Evolutionary conservation across 169 alveolate species (phyloP).

Genomic region (Nephromyces sp.): DNA sequence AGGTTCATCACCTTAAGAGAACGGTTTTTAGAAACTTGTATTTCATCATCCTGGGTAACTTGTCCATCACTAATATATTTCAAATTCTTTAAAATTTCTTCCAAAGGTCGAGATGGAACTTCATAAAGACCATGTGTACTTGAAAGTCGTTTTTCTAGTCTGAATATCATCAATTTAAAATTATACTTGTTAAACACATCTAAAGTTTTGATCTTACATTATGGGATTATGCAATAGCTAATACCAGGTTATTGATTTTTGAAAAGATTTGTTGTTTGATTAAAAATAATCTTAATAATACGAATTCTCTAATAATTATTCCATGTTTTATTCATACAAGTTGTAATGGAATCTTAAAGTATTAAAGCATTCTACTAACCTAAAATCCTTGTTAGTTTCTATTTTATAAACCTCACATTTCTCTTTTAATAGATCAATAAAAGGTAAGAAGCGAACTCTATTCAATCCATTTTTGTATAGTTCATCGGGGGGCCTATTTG

Average conservation of each 20-base stretch:
- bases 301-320: too few species aligned
- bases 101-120: neutral
- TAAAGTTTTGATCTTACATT: too few species aligned
- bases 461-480: constrained; percentile 64
- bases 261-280: too few species aligned
- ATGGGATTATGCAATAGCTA: too few species aligned
- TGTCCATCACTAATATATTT: neutral
- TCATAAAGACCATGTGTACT: constrained; percentile 5
- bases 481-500: constrained; percentile 75
- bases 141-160: neutral
- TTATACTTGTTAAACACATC: neutral
- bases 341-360: too few species aligned
- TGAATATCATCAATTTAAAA: neutral
- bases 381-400: constrained; percentile 24
- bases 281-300: too few species aligned
- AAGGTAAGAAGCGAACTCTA: constrained; percentile 65
- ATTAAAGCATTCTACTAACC: too few species aligned
- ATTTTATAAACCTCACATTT: constrained; percentile 17
- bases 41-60: too few species aligned
- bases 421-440: constrained; percentile 35
- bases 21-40: too few species aligned
- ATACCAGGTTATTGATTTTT: too few species aligned
- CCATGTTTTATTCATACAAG: too few species aligned
- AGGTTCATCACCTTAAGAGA: too few species aligned
- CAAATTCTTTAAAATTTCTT: constrained; percentile 7